phyloP scores from a whole-genome alignment of 768 basidiomycete genomes.

The Mycena venus region DNA sequence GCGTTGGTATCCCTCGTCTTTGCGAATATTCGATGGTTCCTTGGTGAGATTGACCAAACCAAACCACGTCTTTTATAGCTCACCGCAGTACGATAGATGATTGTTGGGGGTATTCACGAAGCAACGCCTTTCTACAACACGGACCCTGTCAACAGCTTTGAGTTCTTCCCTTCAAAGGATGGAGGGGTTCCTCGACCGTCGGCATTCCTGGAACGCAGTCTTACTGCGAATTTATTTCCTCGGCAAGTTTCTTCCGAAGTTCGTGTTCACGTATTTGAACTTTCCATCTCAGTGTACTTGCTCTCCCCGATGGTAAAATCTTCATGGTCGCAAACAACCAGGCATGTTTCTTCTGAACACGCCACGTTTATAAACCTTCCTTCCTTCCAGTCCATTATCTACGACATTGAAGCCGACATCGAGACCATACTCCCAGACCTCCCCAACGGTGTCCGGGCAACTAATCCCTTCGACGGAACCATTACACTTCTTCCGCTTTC shows the following conservation, averaged over 20 bases:
- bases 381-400: conserved; percentile 24
- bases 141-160: conserved; percentile 44
- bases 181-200: conserved; percentile 48
- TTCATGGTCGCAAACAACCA: conserved; percentile 33
- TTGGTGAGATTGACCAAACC: conserved; percentile 14
- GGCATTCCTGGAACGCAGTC: conserved; percentile 52
- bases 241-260: conserved; percentile 36
- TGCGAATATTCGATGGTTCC: conserved; percentile 44
- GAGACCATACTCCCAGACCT: conserved; percentile 26
- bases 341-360: background rate
- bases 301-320: conserved; percentile 29
- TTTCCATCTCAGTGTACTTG: conserved; percentile 6
- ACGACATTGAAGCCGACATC: conserved; percentile 27
- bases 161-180: conserved; percentile 50
- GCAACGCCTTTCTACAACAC: conserved; percentile 43
- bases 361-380: too few species aligned
- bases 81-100: conserved; percentile 36
- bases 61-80: conserved; percentile 35
- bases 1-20: conserved; percentile 46
- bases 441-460: conserved; percentile 18
- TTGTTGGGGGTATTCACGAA: conserved; percentile 46
- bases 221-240: conserved; percentile 68
- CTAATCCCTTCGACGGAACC: conserved; percentile 32
- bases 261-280: background rate
- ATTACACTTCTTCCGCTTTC: conserved; percentile 28